phyloP scores from a whole-genome alignment of 1,284 basidiomycete genomes.

The Fistulinella cinereoalba region DNA sequence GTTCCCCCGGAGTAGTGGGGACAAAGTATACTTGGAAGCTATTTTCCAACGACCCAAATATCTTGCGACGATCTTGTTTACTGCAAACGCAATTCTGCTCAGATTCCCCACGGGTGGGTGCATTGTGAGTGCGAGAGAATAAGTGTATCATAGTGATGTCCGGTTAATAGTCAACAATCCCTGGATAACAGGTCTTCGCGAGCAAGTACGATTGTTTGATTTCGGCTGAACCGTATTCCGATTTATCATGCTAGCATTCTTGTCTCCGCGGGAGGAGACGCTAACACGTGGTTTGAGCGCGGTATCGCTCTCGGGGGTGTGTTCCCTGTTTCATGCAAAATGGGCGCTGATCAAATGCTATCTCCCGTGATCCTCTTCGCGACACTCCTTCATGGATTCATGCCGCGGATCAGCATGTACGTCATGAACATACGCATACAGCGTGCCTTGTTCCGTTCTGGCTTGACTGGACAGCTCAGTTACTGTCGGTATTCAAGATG shows the following conservation, averaged over 20 bases:
- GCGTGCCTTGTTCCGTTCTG: no score
- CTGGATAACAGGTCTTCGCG: conserved; percentile 34
- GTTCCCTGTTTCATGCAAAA: neutral
- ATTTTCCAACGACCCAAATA: conserved; percentile 46
- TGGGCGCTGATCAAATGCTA: neutral
- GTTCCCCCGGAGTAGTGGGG: conserved; percentile 54
- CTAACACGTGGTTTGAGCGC: conserved; percentile 48
- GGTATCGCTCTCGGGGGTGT: conserved; percentile 56
- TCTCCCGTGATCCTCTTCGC: conserved; percentile 42
- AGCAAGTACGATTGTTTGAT: conserved; percentile 33
- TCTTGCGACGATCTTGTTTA: conserved; percentile 48
- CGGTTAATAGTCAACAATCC: no score
- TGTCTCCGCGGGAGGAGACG: conserved; percentile 41
- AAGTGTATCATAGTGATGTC: no score
- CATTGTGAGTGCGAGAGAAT: conserved; percentile 40
- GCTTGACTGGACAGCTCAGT: no score
- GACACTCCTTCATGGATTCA: conserved; percentile 46
- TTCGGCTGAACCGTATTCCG: fast-evolving
- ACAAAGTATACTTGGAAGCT: conserved; percentile 55
- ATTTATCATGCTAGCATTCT: conserved; percentile 40
- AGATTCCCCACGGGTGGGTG: conserved; percentile 56
- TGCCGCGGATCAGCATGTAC: conserved; percentile 42
- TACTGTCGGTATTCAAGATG: conserved; percentile 27
- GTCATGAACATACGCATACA: conserved; percentile 48
- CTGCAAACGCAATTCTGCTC: conserved; percentile 47